phyloP scores from a whole-genome alignment of 495 filamentous ascomycete genomes.

The Massariosphaeria phaeospora region DNA sequence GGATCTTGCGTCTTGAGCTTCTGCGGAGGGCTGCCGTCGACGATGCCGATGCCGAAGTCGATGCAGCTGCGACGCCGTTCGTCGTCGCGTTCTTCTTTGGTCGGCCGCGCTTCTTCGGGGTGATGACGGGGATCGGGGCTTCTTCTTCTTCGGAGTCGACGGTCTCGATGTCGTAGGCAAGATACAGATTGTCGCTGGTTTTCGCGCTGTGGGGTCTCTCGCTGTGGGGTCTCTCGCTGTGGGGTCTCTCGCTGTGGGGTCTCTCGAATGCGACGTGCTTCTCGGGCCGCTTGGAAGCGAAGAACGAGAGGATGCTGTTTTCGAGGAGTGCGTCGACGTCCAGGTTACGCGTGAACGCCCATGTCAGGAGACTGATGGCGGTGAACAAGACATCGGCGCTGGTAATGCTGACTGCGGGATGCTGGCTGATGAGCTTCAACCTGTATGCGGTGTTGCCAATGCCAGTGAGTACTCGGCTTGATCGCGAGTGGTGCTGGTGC shows the following conservation, averaged over 20 bases:
- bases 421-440: slow-evolving; percentile 42
- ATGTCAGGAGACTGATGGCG: slow-evolving; percentile 48
- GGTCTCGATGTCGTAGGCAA: no score
- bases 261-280: slow-evolving; percentile 33
- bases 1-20: slow-evolving; percentile 19
- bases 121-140: neutral
- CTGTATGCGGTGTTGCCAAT: slow-evolving; percentile 25
- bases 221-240: no score
- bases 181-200: no score
- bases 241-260: no score
- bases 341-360: slow-evolving; percentile 49
- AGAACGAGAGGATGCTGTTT: slow-evolving; percentile 19
- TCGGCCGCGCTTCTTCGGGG: slow-evolving; percentile 28
- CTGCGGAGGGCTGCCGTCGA: slow-evolving; percentile 3
- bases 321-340: slow-evolving; percentile 43
- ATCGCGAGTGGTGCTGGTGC: neutral
- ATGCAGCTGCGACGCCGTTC: neutral
- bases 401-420: slow-evolving; percentile 48
- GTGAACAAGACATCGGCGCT: slow-evolving; percentile 52
- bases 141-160: slow-evolving; percentile 3
- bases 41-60: neutral
- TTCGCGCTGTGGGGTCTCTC: no score
- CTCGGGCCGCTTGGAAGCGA: slow-evolving; percentile 3
- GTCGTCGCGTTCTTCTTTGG: slow-evolving; percentile 23
- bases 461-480: slow-evolving; percentile 7